Base-by-base conservation (phyloP, 2,329 filamentous ascomycete species). In the Clonostachys rhizophaga region DNA sequence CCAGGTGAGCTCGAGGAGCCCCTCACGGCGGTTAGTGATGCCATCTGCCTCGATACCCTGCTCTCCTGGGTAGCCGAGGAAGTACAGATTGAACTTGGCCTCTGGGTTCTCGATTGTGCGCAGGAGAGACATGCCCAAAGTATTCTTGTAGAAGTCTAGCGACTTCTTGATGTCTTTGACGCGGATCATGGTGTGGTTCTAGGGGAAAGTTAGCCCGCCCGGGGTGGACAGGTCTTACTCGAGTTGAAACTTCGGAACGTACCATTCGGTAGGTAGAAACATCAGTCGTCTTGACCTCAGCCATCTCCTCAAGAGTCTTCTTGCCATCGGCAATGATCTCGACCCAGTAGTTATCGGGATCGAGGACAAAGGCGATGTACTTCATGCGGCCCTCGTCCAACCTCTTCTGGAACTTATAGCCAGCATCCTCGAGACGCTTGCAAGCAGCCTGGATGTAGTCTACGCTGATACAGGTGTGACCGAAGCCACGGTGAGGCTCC, bases 351-450 rank as follows among this genome's bases (percentile, higher is more conserved):
- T 83, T 86, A 65, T 96, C 89, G 0, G 91, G 91, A 57, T 95
- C 91, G 47, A 96, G 79, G 2, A 78, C 91, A 63, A 97, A 97
- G 1, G 92, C 94, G 59, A 97, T 95, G 60, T 88, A 70, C 59
- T 78, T 79, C 89, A 95, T 95, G 48, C 86, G 79, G 3, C 94
- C 94, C 55, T 97, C 92, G 0, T 83, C 83, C 48, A 97, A 74
- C 70, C 89, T 95, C 82, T 97, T 97, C 76, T 97, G 90, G 70
- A 97, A 99, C 52, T 79, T 80, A 71, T 96, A 96, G 0, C 91
- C 91, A 7, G 87, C 91, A 62, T 92, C 87, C 66, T 95, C 90
- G 50, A 99, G 79, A 48, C 91, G 81, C 72, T 91, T 75, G 74
- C 94, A 97, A 3, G 92, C 91, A 4, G 87, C 89, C 70, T 95